phyloP scores from a whole-genome alignment of 805 yeast genomes.

The Nakazawaea ambrosiae region DNA sequence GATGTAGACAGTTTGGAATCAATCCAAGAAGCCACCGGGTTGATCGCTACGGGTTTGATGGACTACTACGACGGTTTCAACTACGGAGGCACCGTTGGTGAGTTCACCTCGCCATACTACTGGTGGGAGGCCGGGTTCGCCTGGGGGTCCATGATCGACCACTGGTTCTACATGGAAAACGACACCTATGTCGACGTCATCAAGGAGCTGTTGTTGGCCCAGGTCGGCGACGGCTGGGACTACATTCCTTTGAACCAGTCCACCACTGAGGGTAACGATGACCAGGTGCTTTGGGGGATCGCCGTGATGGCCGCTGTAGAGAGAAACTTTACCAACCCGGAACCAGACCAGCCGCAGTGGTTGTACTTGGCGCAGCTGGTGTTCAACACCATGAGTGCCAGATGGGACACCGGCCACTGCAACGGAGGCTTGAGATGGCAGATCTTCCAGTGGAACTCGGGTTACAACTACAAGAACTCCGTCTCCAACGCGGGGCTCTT shows the following conservation, averaged over 20 bases:
- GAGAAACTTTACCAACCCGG: conserved; percentile 71
- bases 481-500: conserved; percentile 82
- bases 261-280: conserved; percentile 86
- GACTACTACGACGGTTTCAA: conserved; percentile 71
- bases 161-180: conserved; percentile 63
- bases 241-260: conserved; percentile 79
- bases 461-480: conserved; percentile 82
- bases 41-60: conserved; percentile 64
- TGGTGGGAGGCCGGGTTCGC: conserved; percentile 95
- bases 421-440: conserved; percentile 90
- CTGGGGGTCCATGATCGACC: conserved; percentile 63
- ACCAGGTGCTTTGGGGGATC: conserved; percentile 90
- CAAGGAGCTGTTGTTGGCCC: conserved; percentile 56
- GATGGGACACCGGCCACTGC: conserved; percentile 67
- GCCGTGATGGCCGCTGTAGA: conserved; percentile 83
- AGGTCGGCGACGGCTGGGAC: conserved; percentile 56
- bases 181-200: conserved; percentile 51
- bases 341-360: conserved; percentile 58
- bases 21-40: conserved; percentile 44
- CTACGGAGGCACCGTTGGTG: conserved; percentile 64
- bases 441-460: conserved; percentile 82
- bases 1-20: conserved; percentile 32
- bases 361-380: conserved; percentile 75
- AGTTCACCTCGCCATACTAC: conserved; percentile 69
- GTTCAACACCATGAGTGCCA: conserved; percentile 71